Base-by-base conservation (phyloP, 495 filamentous ascomycete genomes). In the Xylaria flabelliformis region DNA sequence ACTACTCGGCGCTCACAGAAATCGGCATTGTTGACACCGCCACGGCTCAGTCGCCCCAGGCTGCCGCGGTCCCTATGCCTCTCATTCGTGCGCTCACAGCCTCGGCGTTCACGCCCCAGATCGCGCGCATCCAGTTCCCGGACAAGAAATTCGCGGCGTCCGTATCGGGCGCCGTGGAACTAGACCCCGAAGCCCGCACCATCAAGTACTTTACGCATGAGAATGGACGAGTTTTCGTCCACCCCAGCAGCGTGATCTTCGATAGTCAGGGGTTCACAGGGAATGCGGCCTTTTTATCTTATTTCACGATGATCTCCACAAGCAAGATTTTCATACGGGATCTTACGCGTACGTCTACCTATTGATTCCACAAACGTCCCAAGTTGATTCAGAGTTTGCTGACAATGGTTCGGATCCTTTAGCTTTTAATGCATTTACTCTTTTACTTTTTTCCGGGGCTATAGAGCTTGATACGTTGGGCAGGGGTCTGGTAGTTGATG, bases 201-300 rank as follows among this genome's bases (percentile, higher is more conserved):
- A 97, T 99, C 80, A 94, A 92, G 78, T 98, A 94, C 83, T 98
- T 92, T 78, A 92, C 91, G 69, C 90, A 94, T 78, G 92, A 97
- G 55, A 92, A 90, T 69, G 93, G 92, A 0, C 88, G 96, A 55
- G 93, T 98, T 44, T 99, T 98, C 81, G 90, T 98, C 26, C 94
- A 98, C 77, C 95, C 97, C 0, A 88, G 88, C 72, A 96, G 92
- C 24, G 94, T 92, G 9, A 83, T 98, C 53, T 98, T 98, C 80
- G 91, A 89, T 56, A 91, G 89, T 8, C 93, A 97, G 75, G 83
- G 82, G 0, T 97, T 95, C 74, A 84, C 90, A 1, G 89, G 90
- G 17, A 85, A 88, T 36, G 87, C 89, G 13, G 84, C 85, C 13
- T 98, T 93, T 78, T 74, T 99, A 76, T 90, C 88, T 62, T 98